Evolutionary conservation across 2,329 filamentous ascomycete genomes (phyloP).

Genomic region (Cordyceps tenuipes): DNA sequence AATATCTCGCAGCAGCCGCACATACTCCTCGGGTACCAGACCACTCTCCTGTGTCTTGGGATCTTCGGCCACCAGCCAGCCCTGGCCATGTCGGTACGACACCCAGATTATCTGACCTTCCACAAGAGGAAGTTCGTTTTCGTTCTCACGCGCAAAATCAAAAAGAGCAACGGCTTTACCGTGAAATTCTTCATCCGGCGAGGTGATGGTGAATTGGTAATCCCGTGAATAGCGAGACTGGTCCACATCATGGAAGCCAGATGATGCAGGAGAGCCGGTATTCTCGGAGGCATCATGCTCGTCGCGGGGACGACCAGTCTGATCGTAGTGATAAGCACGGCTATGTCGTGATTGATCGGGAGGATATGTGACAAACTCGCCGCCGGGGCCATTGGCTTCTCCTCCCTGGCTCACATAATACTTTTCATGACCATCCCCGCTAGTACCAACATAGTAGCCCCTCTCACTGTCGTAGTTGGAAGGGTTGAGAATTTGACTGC

Average conservation of each 20-base stretch:
- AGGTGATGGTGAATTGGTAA: constrained; percentile 91
- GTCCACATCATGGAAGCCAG: constrained; percentile 51
- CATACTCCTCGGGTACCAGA: constrained; percentile 92
- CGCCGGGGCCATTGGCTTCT: constrained; percentile 67
- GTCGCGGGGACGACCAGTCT: constrained; percentile 40
- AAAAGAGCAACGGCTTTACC: constrained; percentile 93
- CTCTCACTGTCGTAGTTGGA: constrained; percentile 50
- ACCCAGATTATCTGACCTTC: constrained; percentile 97
- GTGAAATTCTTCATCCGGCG: constrained; percentile 94
- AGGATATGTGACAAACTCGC: constrained; percentile 74
- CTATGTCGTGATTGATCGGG: constrained; percentile 54
- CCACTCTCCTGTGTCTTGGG: constrained; percentile 91
- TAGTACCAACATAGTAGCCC: constrained; percentile 58
- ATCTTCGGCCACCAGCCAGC: constrained; percentile 95
- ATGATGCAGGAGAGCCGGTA: constrained; percentile 51
- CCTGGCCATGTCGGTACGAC: constrained; percentile 90
- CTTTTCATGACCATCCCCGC: constrained; percentile 62
- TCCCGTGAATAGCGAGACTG: constrained; percentile 79
- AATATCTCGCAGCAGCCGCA: constrained; percentile 83
- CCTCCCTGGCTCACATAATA: constrained; percentile 65
- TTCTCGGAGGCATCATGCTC: constrained; percentile 50
- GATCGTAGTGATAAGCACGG: constrained; percentile 32
- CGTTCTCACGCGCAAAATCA: constrained; percentile 90
- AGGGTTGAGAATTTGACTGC: constrained; percentile 38
- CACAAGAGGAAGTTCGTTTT: constrained; percentile 85